Evolutionary conservation across 2,329 filamentous ascomycete species (phyloP).

Genomic region (Fusarium dlaminii): DNA sequence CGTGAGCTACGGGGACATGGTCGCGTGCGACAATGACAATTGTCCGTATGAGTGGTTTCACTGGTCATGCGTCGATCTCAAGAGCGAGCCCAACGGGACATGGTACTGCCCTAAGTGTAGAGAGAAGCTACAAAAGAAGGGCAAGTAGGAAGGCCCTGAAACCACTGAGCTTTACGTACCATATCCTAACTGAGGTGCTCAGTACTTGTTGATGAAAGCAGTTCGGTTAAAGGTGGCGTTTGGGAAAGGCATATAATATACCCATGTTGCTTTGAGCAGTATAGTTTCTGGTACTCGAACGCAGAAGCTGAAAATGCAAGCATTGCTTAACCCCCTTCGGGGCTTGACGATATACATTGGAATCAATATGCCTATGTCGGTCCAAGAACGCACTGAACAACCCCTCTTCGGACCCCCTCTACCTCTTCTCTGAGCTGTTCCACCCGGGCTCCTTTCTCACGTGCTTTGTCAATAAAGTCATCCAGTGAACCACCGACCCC

Average conservation of each 20-base stretch:
- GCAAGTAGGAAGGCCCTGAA: slow-evolving; percentile 36
- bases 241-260: slow-evolving; percentile 27
- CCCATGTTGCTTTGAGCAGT: slow-evolving; percentile 21
- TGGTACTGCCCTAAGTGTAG: slow-evolving; percentile 74
- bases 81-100: slow-evolving; percentile 72
- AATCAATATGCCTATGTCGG: slow-evolving; percentile 12
- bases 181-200: background rate
- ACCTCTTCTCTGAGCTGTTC: slow-evolving; percentile 65
- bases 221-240: slow-evolving; percentile 20
- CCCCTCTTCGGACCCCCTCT: slow-evolving; percentile 69
- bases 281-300: background rate
- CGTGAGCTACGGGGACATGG: slow-evolving; percentile 88
- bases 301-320: background rate
- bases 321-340: background rate
- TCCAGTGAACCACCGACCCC: slow-evolving; percentile 85
- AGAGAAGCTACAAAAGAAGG: slow-evolving; percentile 59
- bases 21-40: slow-evolving; percentile 84
- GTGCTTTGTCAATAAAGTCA: slow-evolving; percentile 70
- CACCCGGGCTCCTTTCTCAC: slow-evolving; percentile 59
- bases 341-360: background rate
- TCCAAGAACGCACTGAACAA: slow-evolving; percentile 61
- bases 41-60: slow-evolving; percentile 91
- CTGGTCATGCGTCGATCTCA: slow-evolving; percentile 77
- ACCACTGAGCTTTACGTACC: background rate
- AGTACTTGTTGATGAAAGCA: background rate